phyloP scores from a whole-genome alignment of 352 stramenopile species.

The Globisporangium rhizosaccharum region DNA sequence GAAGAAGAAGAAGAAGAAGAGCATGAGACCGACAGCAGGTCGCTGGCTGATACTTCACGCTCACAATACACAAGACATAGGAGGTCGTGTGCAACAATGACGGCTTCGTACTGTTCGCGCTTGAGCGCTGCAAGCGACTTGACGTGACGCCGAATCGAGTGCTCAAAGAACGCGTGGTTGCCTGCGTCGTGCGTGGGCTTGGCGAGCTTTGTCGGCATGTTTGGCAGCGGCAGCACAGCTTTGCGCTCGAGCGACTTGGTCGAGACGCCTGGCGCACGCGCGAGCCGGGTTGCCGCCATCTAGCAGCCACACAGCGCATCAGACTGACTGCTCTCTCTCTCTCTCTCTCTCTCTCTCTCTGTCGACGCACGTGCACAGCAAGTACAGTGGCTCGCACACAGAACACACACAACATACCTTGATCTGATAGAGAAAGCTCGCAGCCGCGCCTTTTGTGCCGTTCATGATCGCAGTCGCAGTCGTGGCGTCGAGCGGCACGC shows the following conservation, averaged over 20 bases:
- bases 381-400: background rate
- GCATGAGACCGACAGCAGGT: background rate
- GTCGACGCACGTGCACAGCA: background rate
- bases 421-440: conserved; percentile 85
- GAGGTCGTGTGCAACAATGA: background rate
- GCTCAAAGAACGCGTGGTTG: conserved; percentile 63
- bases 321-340: background rate
- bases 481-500: conserved; percentile 74
- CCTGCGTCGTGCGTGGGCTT: conserved; percentile 52
- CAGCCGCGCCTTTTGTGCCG: conserved; percentile 42
- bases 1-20: background rate
- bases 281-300: conserved; percentile 40
- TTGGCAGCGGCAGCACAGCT: conserved; percentile 48
- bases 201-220: conserved; percentile 47
- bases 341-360: too few relatives aligned
- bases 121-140: conserved; percentile 42
- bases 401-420: conserved; percentile 34
- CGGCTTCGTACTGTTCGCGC: conserved; percentile 38
- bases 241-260: conserved; percentile 42
- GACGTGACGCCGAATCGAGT: conserved; percentile 55
- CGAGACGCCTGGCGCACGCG: conserved; percentile 41
- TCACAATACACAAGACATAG: background rate
- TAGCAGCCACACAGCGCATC: conserved; percentile 9
- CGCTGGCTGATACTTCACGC: background rate
- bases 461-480: conserved; percentile 81